phyloP scores from a whole-genome alignment of 768 basidiomycete genomes.

The Glaciozyma antarctica region DNA sequence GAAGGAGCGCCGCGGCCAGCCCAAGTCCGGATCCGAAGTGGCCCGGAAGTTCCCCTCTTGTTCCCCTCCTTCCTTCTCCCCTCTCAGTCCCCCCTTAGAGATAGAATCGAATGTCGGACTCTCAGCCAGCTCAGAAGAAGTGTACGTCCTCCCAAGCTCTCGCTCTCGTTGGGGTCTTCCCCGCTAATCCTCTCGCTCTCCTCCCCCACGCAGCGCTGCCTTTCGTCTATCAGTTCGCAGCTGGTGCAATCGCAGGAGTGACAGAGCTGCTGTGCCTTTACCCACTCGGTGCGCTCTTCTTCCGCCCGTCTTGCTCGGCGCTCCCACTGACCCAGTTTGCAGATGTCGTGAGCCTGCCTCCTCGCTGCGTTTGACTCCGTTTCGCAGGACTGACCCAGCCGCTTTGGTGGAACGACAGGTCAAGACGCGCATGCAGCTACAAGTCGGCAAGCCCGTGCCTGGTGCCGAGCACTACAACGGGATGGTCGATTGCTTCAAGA shows the following conservation, averaged over 20 bases:
- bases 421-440: slow-evolving; percentile 98
- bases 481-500: slow-evolving; percentile 66
- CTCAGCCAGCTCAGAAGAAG: neutral
- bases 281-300: slow-evolving; percentile 61
- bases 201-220: slow-evolving; percentile 37
- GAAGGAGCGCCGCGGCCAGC: no score
- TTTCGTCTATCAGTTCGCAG: slow-evolving; percentile 66
- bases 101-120: neutral
- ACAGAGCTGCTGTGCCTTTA: slow-evolving; percentile 59
- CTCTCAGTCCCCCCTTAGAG: neutral
- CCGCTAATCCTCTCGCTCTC: neutral
- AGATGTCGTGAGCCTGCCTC: slow-evolving; percentile 70
- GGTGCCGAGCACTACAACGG: slow-evolving; percentile 45
- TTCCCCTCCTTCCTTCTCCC: no score
- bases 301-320: neutral
- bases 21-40: no score
- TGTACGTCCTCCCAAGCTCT: neutral
- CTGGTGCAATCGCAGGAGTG: slow-evolving; percentile 88
- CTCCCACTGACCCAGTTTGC: neutral
- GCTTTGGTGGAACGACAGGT: slow-evolving; percentile 48
- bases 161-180: no score
- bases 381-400: neutral
- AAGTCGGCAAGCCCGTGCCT: slow-evolving; percentile 62
- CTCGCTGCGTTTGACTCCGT: neutral
- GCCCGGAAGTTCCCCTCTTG: no score